These are phyloP conservation scores for Tolypocladium sp. DNA, from an alignment of 2,329 filamentous ascomycete species.

Conservation along the genomic window DNA sequence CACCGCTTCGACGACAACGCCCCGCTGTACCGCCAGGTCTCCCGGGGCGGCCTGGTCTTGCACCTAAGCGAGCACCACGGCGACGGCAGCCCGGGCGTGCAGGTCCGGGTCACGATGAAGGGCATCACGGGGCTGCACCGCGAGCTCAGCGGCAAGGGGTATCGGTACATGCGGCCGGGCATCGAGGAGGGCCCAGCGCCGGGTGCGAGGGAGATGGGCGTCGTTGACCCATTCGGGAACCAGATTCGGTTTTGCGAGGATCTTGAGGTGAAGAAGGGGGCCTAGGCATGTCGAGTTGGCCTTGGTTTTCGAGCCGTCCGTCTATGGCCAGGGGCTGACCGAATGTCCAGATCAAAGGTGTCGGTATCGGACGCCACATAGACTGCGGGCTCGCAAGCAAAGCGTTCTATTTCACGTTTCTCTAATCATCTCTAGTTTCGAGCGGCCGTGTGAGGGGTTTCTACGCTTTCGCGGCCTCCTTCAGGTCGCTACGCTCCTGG, in stretches of 20 bases:
- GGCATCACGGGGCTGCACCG: slow-evolving; percentile 4
- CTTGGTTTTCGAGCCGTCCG: neutral
- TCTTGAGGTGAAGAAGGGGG: neutral
- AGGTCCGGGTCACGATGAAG: slow-evolving; percentile 4
- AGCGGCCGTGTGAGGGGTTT: too few relatives aligned
- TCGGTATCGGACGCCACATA: neutral
- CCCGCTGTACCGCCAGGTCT: slow-evolving; percentile 11
- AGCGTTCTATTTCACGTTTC: neutral
- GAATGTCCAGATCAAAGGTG: neutral
- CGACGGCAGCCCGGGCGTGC: slow-evolving; percentile 8
- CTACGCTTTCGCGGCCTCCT: slow-evolving; percentile 5
- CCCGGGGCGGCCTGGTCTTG: slow-evolving; percentile 4
- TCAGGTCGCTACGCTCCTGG: slow-evolving; percentile 17
- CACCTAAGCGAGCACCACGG: slow-evolving; percentile 12
- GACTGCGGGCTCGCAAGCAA: neutral
- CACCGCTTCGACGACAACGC: slow-evolving; percentile 10
- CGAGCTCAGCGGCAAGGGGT: slow-evolving; percentile 6
- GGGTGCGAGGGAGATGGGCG: slow-evolving; percentile 3
- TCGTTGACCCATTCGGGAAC: slow-evolving; percentile 11
- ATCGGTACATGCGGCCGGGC: slow-evolving; percentile 9
- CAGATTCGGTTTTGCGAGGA: slow-evolving; percentile 7
- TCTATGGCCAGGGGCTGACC: neutral
- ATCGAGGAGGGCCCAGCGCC: slow-evolving; percentile 5
- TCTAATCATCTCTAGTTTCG: too few relatives aligned
- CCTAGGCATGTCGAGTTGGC: neutral